Evolutionary conservation across 1,139 yeast species (phyloP).

Genomic region (Spathaspora sp.): DNA sequence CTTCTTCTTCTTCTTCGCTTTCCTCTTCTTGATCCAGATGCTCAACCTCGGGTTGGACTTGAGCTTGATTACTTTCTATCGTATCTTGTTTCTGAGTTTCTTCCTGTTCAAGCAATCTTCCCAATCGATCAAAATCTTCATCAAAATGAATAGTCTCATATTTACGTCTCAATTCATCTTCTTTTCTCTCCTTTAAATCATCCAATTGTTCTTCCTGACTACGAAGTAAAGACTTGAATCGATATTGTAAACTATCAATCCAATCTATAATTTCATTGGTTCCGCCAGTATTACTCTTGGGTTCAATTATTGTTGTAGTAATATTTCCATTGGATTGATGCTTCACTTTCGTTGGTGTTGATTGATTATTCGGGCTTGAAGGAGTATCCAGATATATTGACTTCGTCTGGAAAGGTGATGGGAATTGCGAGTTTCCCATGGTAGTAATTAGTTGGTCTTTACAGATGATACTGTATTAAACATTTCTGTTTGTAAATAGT

Average conservation of each 20-base stretch:
- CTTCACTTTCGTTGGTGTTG: neutral
- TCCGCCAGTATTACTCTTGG: neutral
- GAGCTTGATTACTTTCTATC: conserved; percentile 6
- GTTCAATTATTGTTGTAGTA: neutral
- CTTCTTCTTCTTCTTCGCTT: conserved; percentile 9
- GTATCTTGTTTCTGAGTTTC: conserved; percentile 4
- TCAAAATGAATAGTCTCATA: conserved; percentile 32
- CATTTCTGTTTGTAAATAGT: neutral
- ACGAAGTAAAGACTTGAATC: conserved; percentile 35
- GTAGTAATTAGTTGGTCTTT: neutral
- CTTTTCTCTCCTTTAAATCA: conserved; percentile 5
- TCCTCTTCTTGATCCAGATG: conserved; percentile 9
- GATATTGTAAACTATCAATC: conserved; percentile 47
- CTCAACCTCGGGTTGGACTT: conserved; percentile 8
- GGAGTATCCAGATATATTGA: conserved; percentile 7
- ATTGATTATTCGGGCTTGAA: neutral
- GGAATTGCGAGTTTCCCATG: conserved; percentile 14
- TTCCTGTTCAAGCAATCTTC: conserved; percentile 23
- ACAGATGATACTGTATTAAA: neutral
- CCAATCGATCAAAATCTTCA: conserved; percentile 42
- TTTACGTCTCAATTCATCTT: conserved; percentile 19
- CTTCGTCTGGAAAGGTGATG: conserved; percentile 16
- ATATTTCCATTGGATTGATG: neutral
- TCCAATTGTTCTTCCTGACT: conserved; percentile 29
- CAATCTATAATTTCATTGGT: conserved; percentile 47